These are phyloP conservation scores for Suhomyces kilbournensis DNA, from an alignment of 805 yeast genomes.

Conservation along the genomic window DNA sequence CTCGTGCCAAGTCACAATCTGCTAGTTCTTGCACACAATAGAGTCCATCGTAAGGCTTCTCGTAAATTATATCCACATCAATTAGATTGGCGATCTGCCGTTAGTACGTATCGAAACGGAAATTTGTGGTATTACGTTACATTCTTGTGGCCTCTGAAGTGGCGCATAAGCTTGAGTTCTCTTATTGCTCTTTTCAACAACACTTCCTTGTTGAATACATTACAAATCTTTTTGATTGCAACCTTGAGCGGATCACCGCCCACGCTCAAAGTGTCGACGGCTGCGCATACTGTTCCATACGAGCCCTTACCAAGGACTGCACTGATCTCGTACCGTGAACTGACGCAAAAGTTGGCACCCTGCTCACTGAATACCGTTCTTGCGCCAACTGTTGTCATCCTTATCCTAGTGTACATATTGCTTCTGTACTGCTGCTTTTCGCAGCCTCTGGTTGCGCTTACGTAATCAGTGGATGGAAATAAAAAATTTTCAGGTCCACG, in stretches of 20 bases:
- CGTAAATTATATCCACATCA: slow-evolving; percentile 68
- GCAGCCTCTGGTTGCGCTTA: slow-evolving; percentile 1
- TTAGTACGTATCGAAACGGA: slow-evolving; percentile 12
- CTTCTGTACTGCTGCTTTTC: background rate
- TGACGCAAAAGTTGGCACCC: slow-evolving; percentile 59
- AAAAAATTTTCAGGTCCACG: background rate
- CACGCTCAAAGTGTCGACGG: slow-evolving; percentile 40
- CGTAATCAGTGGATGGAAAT: background rate
- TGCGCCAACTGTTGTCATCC: background rate
- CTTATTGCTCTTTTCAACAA: slow-evolving; percentile 77
- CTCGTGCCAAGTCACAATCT: slow-evolving; percentile 76
- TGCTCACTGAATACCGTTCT: slow-evolving; percentile 21
- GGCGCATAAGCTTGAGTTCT: slow-evolving; percentile 77
- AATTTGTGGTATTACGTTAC: slow-evolving; percentile 22
- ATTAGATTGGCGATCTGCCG: slow-evolving; percentile 61
- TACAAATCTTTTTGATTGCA: slow-evolving; percentile 80
- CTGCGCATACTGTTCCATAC: slow-evolving; percentile 82
- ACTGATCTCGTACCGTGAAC: slow-evolving; percentile 55
- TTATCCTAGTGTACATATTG: background rate
- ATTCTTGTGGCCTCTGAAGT: slow-evolving; percentile 82
- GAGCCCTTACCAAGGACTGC: slow-evolving; percentile 77
- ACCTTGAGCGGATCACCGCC: slow-evolving; percentile 32
- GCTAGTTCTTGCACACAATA: slow-evolving; percentile 86
- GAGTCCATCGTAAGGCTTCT: slow-evolving; percentile 75
- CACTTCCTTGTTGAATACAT: slow-evolving; percentile 64